A percentile compares a stretch with the other conserved stretches of the same genome.
Conservation (phyloP, 352 stramenopile species). For the Phytophthora cactorum region DNA sequence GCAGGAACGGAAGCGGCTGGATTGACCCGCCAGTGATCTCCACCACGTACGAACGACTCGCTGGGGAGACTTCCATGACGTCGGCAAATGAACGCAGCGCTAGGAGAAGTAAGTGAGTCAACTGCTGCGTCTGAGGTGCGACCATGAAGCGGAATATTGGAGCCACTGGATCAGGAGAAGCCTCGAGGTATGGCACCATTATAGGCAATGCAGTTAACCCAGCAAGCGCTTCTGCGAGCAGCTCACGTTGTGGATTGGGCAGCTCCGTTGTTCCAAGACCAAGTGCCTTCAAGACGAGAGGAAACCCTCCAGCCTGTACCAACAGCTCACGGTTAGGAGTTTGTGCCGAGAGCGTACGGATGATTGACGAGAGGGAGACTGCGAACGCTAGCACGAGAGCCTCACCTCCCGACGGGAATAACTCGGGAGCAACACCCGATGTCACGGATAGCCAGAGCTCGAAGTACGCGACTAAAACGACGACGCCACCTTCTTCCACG, state of each 20-base stretch:
- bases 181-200: conserved; percentile 22
- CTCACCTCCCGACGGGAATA: conserved; percentile 23
- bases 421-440: conserved; percentile 14
- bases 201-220: conserved; percentile 19
- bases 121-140: conserved; percentile 37
- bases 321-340: conserved; percentile 35
- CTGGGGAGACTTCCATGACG: conserved; percentile 57
- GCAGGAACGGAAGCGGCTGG: conserved; percentile 46
- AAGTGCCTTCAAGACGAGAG: conserved; percentile 45
- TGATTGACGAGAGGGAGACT: conserved; percentile 25
- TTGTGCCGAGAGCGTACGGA: conserved; percentile 25
- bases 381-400: conserved; percentile 20
- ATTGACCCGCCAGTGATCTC: conserved; percentile 31
- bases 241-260: conserved; percentile 20
- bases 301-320: conserved; percentile 44
- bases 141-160: conserved; percentile 67
- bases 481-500: conserved; percentile 44
- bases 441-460: conserved; percentile 35
- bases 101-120: conserved; percentile 38
- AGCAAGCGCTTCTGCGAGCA: conserved; percentile 31
- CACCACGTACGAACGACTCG: conserved; percentile 49
- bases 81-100: conserved; percentile 57
- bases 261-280: conserved; percentile 16
- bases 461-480: conserved; percentile 51
- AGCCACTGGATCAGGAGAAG: conserved; percentile 47